These are phyloP conservation scores for Plantago major DNA, from an alignment of 257 asterid genomes.

Conservation along the genomic window DNA sequence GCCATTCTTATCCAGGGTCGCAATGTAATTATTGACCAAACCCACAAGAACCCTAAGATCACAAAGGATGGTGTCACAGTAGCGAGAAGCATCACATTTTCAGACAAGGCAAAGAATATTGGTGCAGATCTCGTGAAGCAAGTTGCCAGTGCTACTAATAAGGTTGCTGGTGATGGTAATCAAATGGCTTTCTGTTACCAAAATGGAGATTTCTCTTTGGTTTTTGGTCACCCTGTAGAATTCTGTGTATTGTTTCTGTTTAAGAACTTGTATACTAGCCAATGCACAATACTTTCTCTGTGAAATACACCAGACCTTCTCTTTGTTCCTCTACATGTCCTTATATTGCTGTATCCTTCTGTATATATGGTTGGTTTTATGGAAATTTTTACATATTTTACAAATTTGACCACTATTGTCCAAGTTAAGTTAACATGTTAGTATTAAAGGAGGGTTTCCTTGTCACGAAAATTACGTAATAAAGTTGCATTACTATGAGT, in stretches of 20 bases:
- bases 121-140: slow-evolving; percentile 94
- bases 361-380: neutral
- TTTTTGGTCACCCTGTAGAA: neutral
- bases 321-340: slow-evolving; percentile 3
- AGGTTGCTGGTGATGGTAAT: slow-evolving; percentile 91
- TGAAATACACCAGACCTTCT: neutral
- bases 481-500: slow-evolving; percentile 10
- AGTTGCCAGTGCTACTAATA: slow-evolving; percentile 85
- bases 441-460: slow-evolving; percentile 7
- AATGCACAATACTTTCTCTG: slow-evolving; percentile 2
- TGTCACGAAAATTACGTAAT: neutral
- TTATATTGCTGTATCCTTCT: neutral
- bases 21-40: slow-evolving; percentile 62
- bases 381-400: neutral
- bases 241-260: neutral
- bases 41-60: slow-evolving; percentile 55
- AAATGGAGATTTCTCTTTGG: slow-evolving; percentile 4
- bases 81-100: slow-evolving; percentile 74
- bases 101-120: slow-evolving; percentile 62
- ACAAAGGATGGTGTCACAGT: slow-evolving; percentile 94
- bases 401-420: neutral
- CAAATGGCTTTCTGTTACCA: slow-evolving; percentile 20
- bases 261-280: slow-evolving; percentile 1
- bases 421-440: neutral
- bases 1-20: slow-evolving; percentile 58